phyloP scores from a whole-genome alignment of 192 early-diverging fungal genomes.

The Coemansia sp. region DNA sequence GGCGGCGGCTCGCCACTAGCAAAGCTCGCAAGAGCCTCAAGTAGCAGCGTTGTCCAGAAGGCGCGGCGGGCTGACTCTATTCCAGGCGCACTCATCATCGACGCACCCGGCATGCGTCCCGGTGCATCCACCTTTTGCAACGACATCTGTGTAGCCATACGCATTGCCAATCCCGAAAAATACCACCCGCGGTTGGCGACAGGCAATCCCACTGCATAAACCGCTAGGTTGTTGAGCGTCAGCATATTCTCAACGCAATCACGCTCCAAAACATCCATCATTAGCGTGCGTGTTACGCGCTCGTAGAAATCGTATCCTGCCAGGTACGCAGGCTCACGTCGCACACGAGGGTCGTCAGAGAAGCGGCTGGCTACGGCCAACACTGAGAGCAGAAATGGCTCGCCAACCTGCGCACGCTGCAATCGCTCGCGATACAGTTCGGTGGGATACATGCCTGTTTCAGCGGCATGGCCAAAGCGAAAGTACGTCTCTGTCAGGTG shows the following conservation, averaged over 20 bases:
- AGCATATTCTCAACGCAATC: constrained; percentile 50
- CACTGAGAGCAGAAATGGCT: constrained; percentile 43
- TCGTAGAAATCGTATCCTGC: constrained; percentile 48
- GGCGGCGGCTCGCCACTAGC: constrained; percentile 51
- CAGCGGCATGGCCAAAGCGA: constrained; percentile 35
- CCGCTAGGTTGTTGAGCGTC: constrained; percentile 47
- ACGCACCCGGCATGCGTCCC: constrained; percentile 44
- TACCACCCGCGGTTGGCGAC: constrained; percentile 52
- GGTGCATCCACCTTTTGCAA: constrained; percentile 50
- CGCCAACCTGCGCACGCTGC: constrained; percentile 40
- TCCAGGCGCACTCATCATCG: constrained; percentile 49
- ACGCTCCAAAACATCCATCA: constrained; percentile 49
- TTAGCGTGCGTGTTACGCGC: constrained; percentile 34
- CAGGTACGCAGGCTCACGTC: constrained; percentile 41
- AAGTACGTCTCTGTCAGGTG: constrained; percentile 43
- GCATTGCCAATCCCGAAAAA: constrained; percentile 48
- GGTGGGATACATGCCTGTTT: constrained; percentile 47
- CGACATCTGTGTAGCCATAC: constrained; percentile 53
- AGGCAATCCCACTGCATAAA: constrained; percentile 47
- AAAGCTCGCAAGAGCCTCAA: constrained; percentile 51
- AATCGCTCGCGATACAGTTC: constrained; percentile 48
- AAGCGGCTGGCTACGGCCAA: constrained; percentile 45
- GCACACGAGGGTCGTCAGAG: constrained; percentile 44
- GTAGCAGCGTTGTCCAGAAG: constrained; percentile 49
- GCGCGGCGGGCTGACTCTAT: constrained; percentile 48